Conservation (phyloP, 495 filamentous ascomycete genomes). For the Arthonia radiata region DNA sequence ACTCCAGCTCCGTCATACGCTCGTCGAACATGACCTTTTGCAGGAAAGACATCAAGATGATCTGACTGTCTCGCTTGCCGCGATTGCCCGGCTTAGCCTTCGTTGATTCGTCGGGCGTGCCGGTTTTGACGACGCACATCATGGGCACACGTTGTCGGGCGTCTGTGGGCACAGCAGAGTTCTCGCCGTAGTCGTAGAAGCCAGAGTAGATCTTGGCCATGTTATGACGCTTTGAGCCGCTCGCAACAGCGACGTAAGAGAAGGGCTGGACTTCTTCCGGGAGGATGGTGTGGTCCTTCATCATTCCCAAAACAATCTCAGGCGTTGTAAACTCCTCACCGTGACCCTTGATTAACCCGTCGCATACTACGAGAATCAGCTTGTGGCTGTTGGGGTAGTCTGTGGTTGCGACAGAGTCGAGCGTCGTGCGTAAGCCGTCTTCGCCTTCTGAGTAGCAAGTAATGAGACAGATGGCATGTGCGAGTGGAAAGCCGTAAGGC, state of each 20-base stretch:
- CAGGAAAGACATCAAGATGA: constrained; percentile 96
- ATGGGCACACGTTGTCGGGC: constrained; percentile 98
- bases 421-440: constrained; percentile 70
- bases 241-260: constrained; percentile 91
- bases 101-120: constrained; percentile 62
- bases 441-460: constrained; percentile 96
- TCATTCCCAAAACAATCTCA: constrained; percentile 76
- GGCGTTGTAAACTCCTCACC: constrained; percentile 75
- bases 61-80: constrained; percentile 95
- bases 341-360: constrained; percentile 92
- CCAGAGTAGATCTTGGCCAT: constrained; percentile 97
- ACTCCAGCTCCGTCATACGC: constrained; percentile 98
- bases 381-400: constrained; percentile 99
- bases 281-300: constrained; percentile 65
- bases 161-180: constrained; percentile 51
- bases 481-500: constrained; percentile 84
- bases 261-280: constrained; percentile 64
- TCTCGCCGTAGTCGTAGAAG: constrained; percentile 85
- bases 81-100: constrained; percentile 82
- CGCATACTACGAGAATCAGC: constrained; percentile 82
- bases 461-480: constrained; percentile 79
- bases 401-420: constrained; percentile 91
- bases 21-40: constrained; percentile 99
- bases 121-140: constrained; percentile 92
- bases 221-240: constrained; percentile 91